These are phyloP conservation scores for Metschnikowia amazonensis DNA, from an alignment of 805 yeast genomes.

Conservation along the genomic window DNA sequence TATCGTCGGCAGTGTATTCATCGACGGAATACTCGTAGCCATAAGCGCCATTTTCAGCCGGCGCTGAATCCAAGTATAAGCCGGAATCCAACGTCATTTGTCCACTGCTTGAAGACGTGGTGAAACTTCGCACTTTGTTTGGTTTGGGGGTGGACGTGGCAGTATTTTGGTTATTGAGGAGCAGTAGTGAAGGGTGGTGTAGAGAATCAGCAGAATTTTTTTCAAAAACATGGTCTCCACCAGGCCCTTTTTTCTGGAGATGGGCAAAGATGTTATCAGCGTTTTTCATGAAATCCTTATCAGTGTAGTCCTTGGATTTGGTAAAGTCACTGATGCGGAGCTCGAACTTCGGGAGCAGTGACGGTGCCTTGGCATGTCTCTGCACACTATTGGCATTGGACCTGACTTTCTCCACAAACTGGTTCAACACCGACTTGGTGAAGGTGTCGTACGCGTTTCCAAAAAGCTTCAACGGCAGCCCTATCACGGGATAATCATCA, in stretches of 20 bases:
- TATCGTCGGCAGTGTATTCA: constrained; percentile 11
- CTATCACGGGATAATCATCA: constrained; percentile 19
- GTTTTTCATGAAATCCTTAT: constrained; percentile 34
- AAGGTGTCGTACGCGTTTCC: constrained; percentile 39
- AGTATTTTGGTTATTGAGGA: constrained; percentile 18
- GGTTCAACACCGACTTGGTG: constrained; percentile 28
- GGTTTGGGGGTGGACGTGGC: constrained; percentile 41
- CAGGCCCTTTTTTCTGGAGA: constrained; percentile 33
- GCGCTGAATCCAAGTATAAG: constrained; percentile 7
- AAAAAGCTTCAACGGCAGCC: constrained; percentile 41
- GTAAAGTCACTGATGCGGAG: constrained; percentile 31
- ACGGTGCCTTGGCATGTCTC: constrained; percentile 4
- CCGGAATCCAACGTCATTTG: constrained; percentile 1
- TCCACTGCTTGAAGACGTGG: not conserved
- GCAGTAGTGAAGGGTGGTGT: constrained; percentile 8
- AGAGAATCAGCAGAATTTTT: constrained; percentile 2
- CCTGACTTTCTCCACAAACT: constrained; percentile 18
- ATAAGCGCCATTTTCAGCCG: constrained; percentile 22
- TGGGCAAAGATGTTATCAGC: constrained; percentile 39
- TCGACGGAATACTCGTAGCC: constrained; percentile 33
- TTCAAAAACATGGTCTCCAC: constrained; percentile 3
- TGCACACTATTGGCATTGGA: constrained; percentile 17
- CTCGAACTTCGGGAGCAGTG: constrained; percentile 11
- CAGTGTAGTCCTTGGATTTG: constrained; percentile 30
- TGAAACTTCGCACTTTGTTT: constrained; percentile 15